phyloP scores from a whole-genome alignment of 2,329 filamentous ascomycete species.

The Clonostachys rhizophaga region DNA sequence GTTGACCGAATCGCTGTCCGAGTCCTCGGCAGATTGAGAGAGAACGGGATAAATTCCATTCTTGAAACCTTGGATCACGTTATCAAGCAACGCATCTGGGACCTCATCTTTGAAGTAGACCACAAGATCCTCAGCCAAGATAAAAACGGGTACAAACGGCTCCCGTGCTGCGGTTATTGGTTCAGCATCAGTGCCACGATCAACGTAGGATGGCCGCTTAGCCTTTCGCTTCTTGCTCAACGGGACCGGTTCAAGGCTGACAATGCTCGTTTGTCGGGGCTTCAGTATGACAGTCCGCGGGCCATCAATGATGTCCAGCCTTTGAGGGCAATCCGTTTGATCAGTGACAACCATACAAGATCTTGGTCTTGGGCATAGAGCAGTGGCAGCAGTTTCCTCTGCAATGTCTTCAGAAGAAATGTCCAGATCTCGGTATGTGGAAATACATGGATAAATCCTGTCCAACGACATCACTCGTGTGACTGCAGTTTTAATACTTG shows the following conservation, averaged over 20 bases:
- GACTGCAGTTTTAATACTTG: conserved; percentile 13
- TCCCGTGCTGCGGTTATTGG: conserved; percentile 11
- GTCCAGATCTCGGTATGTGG: conserved; percentile 22
- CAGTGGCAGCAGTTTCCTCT: conserved; percentile 3
- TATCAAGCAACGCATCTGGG: conserved; percentile 35
- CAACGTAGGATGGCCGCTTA: conserved; percentile 23
- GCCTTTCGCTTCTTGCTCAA: conserved; percentile 16
- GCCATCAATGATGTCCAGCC: conserved; percentile 16
- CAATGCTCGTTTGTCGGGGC: conserved; percentile 13
- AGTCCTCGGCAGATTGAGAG: conserved; percentile 11
- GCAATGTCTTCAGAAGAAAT: conserved; percentile 5
- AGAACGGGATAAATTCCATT: conserved; percentile 16
- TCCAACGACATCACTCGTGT: conserved; percentile 30
- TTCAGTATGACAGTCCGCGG: conserved; percentile 22
- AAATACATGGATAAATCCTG: conserved; percentile 18
- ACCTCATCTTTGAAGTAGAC: conserved; percentile 45
- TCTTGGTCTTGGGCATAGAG: conserved; percentile 9
- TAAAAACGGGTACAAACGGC: conserved; percentile 38
- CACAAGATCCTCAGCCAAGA: conserved; percentile 50
- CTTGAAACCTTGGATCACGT: conserved; percentile 39
- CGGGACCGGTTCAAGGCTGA: conserved; percentile 20
- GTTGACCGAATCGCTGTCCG: conserved; percentile 9
- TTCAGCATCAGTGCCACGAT: conserved; percentile 31
- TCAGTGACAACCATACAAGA: conserved; percentile 17
- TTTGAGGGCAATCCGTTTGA: conserved; percentile 10